Evolutionary conservation across 371 early-diverging fungal genomes (phyloP).

Genomic region (Rhizopus arrhizus): DNA sequence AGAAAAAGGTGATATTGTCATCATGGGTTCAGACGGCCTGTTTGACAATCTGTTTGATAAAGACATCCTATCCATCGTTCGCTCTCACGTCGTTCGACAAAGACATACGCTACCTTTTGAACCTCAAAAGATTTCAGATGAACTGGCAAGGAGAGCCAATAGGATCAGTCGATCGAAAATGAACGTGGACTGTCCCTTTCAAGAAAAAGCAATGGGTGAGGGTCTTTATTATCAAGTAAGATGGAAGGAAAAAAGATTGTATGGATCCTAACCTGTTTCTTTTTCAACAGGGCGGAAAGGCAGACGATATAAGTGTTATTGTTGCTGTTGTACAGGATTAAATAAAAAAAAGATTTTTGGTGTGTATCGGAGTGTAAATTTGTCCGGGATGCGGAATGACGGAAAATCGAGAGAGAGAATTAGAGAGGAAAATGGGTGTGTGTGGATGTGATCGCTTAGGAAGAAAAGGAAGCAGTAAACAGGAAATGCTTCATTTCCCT

Average conservation of each 20-base stretch:
- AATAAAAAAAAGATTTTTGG: not conserved
- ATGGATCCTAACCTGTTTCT: not conserved
- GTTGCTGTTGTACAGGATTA: constrained; percentile 50
- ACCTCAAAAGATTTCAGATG: constrained; percentile 73
- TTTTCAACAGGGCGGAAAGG: constrained; percentile 73
- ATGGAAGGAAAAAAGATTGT: not conserved
- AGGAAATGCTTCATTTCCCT: constrained; percentile 11
- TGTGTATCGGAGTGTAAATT: not conserved
- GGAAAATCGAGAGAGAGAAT: not conserved
- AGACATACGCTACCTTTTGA: constrained; percentile 44
- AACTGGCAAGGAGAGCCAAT: constrained; percentile 74
- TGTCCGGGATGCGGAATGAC: not conserved
- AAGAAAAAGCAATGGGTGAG: constrained; percentile 72
- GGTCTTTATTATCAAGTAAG: constrained; percentile 64
- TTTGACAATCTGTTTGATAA: constrained; percentile 84
- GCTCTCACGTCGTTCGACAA: constrained; percentile 55
- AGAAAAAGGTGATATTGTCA: constrained; percentile 73
- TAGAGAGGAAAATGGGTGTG: not conserved
- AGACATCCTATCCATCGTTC: constrained; percentile 75
- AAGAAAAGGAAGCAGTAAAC: constrained; percentile 4
- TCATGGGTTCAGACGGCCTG: constrained; percentile 77
- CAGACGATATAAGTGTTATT: constrained; percentile 80
- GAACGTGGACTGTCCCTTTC: constrained; percentile 79
- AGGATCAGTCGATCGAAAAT: constrained; percentile 69
- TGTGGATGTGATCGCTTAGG: not conserved